Evolutionary conservation across 148 eudicot genomes (phyloP), one percentile per base, ranked within the genome.

Genomic region (Camellia japonica): DNA sequence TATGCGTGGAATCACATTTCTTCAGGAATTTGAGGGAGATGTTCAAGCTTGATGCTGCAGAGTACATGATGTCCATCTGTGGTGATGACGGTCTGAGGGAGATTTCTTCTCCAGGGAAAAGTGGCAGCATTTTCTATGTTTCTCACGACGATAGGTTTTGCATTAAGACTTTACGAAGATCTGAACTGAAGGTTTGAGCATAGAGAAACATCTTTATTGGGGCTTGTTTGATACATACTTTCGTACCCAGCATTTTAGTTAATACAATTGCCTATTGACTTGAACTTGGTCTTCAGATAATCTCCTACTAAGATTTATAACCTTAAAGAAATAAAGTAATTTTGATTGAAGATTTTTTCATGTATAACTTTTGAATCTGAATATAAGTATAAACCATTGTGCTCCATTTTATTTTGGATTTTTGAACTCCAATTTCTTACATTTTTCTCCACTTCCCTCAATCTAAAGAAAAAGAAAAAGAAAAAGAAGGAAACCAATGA

Each of bases 31-130:
- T 96, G 91, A 90, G 98, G 87, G 99, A 92, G 87, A 69, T 96
- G 95, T 96, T 96, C 87, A 94, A 91, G 95, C 82, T 96, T 61
- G 90, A 92, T 86, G 94, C 99, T 84, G 95, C 99, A 64, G 99
- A 97, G 61, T 97, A 94, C 85, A 97, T 97, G 99, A 94, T 97
- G 98, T 97, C 99, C 66, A 94, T 97, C 42, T 97, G 99, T 80
- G 99, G 98, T 43, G 95, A 94, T 82, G 90, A 97, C 83, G 98
- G 95, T 75, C 87, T 97, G 73, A 90, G 95, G 84, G 98, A 90
- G 83, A 87, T 91, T 80, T 86, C 86, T 81, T 97, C 99, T 65
- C 88, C 98, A 0, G 99, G 99, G 62, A 97, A 97, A 87, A 97
- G 99, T 85, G 99, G 99, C 76, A 92, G 98, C 90, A 67, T 97